Evolutionary conservation across 805 yeast species (phyloP).

Genomic region (Candida hispaniensis): DNA sequence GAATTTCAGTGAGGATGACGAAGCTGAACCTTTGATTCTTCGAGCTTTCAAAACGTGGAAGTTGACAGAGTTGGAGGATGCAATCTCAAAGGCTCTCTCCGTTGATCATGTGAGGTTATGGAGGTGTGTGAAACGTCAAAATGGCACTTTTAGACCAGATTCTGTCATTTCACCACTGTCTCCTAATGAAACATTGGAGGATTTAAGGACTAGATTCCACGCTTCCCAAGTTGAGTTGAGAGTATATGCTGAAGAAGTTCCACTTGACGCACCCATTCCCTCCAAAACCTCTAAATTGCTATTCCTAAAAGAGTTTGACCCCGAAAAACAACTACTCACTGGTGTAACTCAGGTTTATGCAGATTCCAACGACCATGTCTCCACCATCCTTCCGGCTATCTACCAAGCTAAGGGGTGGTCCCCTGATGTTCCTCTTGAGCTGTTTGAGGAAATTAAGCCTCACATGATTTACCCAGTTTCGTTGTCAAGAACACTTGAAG

Average conservation of each 20-base stretch:
- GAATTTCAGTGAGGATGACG: conserved; percentile 28
- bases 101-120: conserved; percentile 5
- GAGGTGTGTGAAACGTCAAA: conserved; percentile 12
- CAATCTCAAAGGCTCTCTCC: background rate
- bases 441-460: conserved; percentile 30
- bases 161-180: conserved; percentile 6
- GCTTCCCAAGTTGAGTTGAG: conserved; percentile 1
- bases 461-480: conserved; percentile 27
- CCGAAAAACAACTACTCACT: conserved; percentile 38
- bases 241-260: conserved; percentile 1
- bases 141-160: conserved; percentile 11
- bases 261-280: conserved; percentile 1
- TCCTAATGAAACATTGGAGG: conserved; percentile 12
- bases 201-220: conserved; percentile 1
- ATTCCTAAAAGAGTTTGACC: conserved; percentile 57
- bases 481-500: conserved; percentile 23
- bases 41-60: conserved; percentile 6
- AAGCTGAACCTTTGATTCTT: conserved; percentile 8
- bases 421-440: conserved; percentile 22
- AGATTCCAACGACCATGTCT: conserved; percentile 36
- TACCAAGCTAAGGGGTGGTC: conserved; percentile 25
- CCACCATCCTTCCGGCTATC: conserved; percentile 25
- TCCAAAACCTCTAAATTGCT: conserved; percentile 19
- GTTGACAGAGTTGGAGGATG: conserved; percentile 3
- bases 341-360: conserved; percentile 57